Evolutionary conservation across 2,329 filamentous ascomycete genomes (phyloP).

Genomic region (Cercospora brassicicola): DNA sequence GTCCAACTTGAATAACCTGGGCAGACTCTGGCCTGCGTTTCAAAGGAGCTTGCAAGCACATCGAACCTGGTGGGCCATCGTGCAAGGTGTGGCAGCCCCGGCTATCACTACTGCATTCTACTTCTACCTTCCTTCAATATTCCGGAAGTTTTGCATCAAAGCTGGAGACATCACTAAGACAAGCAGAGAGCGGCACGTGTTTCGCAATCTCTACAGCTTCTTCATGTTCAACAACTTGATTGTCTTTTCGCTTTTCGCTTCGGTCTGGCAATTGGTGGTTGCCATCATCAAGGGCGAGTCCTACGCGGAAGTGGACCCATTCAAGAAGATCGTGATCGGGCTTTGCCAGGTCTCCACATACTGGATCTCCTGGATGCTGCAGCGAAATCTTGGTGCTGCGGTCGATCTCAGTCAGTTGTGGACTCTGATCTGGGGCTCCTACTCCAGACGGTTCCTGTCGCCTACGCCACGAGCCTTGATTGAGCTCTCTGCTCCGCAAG

Average conservation of each 20-base stretch:
- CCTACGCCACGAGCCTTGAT: slow-evolving; percentile 91
- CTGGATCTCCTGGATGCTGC: slow-evolving; percentile 91
- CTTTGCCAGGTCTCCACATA: slow-evolving; percentile 83
- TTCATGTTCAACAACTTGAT: slow-evolving; percentile 97
- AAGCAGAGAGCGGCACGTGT: slow-evolving; percentile 84
- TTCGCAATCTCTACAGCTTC: slow-evolving; percentile 87
- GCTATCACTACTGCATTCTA: slow-evolving; percentile 86
- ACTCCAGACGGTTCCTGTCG: slow-evolving; percentile 77
- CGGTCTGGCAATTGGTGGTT: slow-evolving; percentile 69
- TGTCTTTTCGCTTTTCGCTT: slow-evolving; percentile 88
- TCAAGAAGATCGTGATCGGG: slow-evolving; percentile 65
- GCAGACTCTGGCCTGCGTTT: slow-evolving; percentile 76
- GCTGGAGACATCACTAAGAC: slow-evolving; percentile 91
- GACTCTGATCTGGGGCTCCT: slow-evolving; percentile 79
- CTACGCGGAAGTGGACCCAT: slow-evolving; percentile 64
- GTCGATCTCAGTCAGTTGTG: slow-evolving; percentile 88
- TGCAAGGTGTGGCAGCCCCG: slow-evolving; percentile 89
- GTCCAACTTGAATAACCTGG: slow-evolving; percentile 79
- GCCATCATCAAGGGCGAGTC: slow-evolving; percentile 52
- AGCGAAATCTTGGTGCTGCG: slow-evolving; percentile 90
- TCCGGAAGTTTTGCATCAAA: slow-evolving; percentile 78
- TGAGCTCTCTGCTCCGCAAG: slow-evolving; percentile 84
- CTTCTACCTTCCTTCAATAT: slow-evolving; percentile 82
- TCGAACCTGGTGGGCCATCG: slow-evolving; percentile 72
- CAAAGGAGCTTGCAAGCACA: slow-evolving; percentile 62